These are phyloP conservation scores for Fusarium napiforme DNA, from an alignment of 2,329 filamentous ascomycete species.

Conservation along the genomic window DNA sequence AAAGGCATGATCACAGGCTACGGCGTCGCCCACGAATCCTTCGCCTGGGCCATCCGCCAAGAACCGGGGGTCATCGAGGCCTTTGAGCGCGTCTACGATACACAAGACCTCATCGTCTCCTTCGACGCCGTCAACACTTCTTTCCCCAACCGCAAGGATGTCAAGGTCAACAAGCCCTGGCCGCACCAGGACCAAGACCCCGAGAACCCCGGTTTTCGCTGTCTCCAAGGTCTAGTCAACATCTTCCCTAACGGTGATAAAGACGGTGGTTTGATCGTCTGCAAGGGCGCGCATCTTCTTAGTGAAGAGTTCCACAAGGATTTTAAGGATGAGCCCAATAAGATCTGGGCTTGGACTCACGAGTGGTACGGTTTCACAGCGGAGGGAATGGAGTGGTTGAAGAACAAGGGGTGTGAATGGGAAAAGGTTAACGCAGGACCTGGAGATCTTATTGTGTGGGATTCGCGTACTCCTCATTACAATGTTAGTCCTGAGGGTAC, in stretches of 20 bases:
- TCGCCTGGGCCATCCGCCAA: conserved; percentile 13
- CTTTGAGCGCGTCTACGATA: conserved; percentile 15
- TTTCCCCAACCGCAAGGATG: conserved; percentile 3
- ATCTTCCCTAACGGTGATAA: conserved; percentile 9
- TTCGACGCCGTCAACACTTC: conserved; percentile 15
- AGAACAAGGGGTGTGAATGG: conserved; percentile 18
- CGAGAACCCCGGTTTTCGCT: conserved; percentile 4
- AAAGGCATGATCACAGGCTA: conserved; percentile 21
- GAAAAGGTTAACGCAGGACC: conserved; percentile 5
- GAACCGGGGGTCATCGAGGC: conserved; percentile 3
- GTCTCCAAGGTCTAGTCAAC: conserved; percentile 7
- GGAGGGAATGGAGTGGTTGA: conserved; percentile 12
- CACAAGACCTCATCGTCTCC: conserved; percentile 2
- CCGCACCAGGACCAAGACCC: conserved; percentile 12
- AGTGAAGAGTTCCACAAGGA: conserved; percentile 11
- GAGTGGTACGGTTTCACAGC: conserved; percentile 2
- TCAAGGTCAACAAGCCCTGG: conserved; percentile 18
- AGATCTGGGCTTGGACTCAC: conserved; percentile 11
- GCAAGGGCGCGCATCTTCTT: background rate
- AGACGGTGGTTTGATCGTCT: background rate
- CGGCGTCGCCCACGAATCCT: conserved; percentile 7
- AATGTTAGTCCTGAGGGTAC: conserved; percentile 8
- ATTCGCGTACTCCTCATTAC: conserved; percentile 17
- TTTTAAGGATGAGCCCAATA: conserved; percentile 2
- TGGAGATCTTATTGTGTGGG: conserved; percentile 7